phyloP scores from a whole-genome alignment of 768 basidiomycete genomes.

The Sporobolomyces phaffii region DNA sequence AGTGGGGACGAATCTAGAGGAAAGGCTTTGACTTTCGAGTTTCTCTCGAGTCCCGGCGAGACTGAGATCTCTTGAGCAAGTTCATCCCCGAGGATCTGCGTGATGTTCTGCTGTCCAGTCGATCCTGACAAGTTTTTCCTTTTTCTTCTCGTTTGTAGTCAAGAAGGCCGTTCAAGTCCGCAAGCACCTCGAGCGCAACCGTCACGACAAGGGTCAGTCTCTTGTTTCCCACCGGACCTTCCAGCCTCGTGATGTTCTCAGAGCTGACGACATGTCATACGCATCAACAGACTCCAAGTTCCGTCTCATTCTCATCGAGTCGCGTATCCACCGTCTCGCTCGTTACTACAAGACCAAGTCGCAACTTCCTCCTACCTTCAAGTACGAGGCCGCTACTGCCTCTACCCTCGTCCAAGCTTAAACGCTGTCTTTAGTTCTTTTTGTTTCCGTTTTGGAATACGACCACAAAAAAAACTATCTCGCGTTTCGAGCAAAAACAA shows the following conservation, averaged over 20 bases:
- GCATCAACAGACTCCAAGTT: slow-evolving; percentile 65
- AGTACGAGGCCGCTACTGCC: slow-evolving; percentile 93
- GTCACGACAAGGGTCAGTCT: slow-evolving; percentile 76
- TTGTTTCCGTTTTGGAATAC: too few relatives aligned
- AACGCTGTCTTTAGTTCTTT: too few relatives aligned
- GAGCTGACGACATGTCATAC: neutral
- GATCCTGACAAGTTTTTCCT: too few relatives aligned
- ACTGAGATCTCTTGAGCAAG: too few relatives aligned
- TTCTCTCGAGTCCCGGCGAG: too few relatives aligned
- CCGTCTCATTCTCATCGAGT: slow-evolving; percentile 98
- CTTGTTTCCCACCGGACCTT: neutral
- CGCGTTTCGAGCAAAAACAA: too few relatives aligned
- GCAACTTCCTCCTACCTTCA: slow-evolving; percentile 74
- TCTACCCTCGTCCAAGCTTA: slow-evolving; percentile 52
- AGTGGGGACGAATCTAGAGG: too few relatives aligned
- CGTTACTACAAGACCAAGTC: slow-evolving; percentile 93
- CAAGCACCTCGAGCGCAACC: slow-evolving; percentile 96
- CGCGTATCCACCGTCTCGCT: slow-evolving; percentile 93
- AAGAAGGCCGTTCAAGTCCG: slow-evolving; percentile 99
- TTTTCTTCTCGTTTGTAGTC: slow-evolving; percentile 50
- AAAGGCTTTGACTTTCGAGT: too few relatives aligned
- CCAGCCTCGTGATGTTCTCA: too few relatives aligned
- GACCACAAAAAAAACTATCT: too few relatives aligned
- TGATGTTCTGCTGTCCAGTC: too few relatives aligned
- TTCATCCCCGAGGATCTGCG: too few relatives aligned